phyloP scores from a whole-genome alignment of 2,329 filamentous ascomycete genomes.

The Hymenotorrendiella dingleyae region DNA sequence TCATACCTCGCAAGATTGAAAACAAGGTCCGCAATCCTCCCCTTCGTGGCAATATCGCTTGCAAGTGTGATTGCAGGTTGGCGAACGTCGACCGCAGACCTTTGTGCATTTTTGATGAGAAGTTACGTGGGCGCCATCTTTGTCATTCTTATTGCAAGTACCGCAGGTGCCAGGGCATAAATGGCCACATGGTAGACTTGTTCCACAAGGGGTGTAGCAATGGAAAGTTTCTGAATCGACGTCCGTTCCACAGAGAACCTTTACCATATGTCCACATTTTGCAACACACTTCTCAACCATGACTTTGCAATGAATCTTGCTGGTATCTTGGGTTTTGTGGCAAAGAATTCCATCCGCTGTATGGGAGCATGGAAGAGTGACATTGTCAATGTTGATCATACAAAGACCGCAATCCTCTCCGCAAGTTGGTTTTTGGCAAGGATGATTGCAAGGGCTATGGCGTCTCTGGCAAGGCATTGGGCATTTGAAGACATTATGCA shows the following conservation, averaged over 20 bases:
- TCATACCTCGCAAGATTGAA: conserved; percentile 43
- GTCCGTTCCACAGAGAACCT: conserved; percentile 47
- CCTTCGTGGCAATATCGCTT: conserved; percentile 44
- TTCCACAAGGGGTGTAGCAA: conserved; percentile 45
- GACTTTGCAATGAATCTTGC: conserved; percentile 41
- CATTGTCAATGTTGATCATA: conserved; percentile 27
- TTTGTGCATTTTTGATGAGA: conserved; percentile 44
- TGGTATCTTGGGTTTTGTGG: conserved; percentile 38
- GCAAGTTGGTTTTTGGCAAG: conserved; percentile 37
- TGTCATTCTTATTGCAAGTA: conserved; percentile 38
- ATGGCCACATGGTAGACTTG: conserved; percentile 51
- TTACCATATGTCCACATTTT: conserved; percentile 48
- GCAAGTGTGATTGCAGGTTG: conserved; percentile 53
- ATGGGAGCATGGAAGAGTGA: conserved; percentile 38
- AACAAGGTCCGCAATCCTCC: conserved; percentile 42
- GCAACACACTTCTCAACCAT: conserved; percentile 43
- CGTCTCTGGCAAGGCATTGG: conserved; percentile 38
- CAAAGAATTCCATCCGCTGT: conserved; percentile 30
- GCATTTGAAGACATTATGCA: conserved; percentile 43
- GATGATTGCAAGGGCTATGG: conserved; percentile 38
- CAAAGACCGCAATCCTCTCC: conserved; percentile 40
- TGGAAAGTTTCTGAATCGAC: conserved; percentile 30
- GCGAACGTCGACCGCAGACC: conserved; percentile 44
- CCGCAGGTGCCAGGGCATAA: conserved; percentile 44
- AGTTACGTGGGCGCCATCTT: conserved; percentile 23